Evolutionary conservation across 768 basidiomycete species (phyloP).

Genomic region (Russula olivacea): DNA sequence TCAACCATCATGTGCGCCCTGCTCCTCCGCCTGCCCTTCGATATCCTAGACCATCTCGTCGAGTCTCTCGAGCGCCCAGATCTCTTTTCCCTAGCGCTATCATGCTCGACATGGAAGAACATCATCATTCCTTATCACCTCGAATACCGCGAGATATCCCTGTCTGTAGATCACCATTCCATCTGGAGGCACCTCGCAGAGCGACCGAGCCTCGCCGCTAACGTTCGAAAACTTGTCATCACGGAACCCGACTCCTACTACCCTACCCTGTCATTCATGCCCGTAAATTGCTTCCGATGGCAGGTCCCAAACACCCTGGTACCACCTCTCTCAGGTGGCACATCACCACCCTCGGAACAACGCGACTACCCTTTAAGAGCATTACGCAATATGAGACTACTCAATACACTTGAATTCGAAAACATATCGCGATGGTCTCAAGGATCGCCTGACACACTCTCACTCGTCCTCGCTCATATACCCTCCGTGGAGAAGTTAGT

Average conservation of each 20-base stretch:
- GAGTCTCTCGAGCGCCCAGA: conserved; percentile 14
- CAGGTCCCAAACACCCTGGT: conserved; percentile 12
- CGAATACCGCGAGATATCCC: conserved; percentile 19
- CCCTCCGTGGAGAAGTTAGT: conserved; percentile 18
- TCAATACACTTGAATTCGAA: conserved; percentile 18
- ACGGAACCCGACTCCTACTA: conserved; percentile 8
- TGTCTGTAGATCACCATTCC: conserved; percentile 10
- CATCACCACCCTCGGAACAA: not conserved
- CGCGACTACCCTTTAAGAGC: conserved; percentile 9
- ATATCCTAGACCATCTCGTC: conserved; percentile 11
- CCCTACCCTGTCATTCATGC: not conserved
- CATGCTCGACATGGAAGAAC: conserved; percentile 15
- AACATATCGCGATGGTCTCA: conserved; percentile 13
- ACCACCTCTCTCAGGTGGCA: not conserved
- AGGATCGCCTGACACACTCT: conserved; percentile 17
- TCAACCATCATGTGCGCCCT: not conserved
- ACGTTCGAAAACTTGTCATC: conserved; percentile 19
- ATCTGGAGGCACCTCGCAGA: conserved; percentile 21
- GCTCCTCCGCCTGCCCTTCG: conserved; percentile 12
- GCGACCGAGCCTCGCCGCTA: conserved; percentile 18
- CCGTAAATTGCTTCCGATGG: conserved; percentile 3
- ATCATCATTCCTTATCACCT: conserved; percentile 22
- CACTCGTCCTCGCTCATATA: conserved; percentile 17
- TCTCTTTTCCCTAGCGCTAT: conserved; percentile 16
- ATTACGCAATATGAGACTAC: conserved; percentile 16